Conservation (phyloP, 352 stramenopile genomes). For the Phytophthora colocasiae region DNA sequence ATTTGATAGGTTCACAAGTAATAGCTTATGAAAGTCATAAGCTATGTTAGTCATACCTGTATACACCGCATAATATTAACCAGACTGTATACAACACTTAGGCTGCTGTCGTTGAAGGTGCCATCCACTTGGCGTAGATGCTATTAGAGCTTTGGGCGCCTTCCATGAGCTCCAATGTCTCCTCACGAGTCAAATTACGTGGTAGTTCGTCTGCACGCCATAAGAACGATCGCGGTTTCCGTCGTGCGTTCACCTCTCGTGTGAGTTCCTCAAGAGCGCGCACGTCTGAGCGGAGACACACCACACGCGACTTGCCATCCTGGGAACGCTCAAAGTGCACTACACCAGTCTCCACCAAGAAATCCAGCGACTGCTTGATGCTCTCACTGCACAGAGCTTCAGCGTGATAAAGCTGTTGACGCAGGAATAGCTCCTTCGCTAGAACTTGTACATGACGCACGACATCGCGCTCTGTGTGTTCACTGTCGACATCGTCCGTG, state of each 20-base stretch:
- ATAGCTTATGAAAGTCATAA: too few species aligned
- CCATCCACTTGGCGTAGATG: conserved; percentile 52
- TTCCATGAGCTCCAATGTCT: conserved; percentile 43
- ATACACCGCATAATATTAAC: too few species aligned
- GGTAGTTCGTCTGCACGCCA: conserved; percentile 49
- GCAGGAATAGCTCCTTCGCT: conserved; percentile 57
- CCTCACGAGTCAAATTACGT: conserved; percentile 30
- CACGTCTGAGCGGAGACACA: conserved; percentile 31
- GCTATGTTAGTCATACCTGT: neutral
- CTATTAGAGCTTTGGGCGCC: conserved; percentile 20
- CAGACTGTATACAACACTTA: conserved; percentile 6
- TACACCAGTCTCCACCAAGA: conserved; percentile 54
- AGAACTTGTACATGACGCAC: conserved; percentile 64
- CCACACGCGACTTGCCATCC: conserved; percentile 38
- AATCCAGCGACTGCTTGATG: conserved; percentile 79
- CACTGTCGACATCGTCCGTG: conserved; percentile 12
- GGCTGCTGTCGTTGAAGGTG: conserved; percentile 5
- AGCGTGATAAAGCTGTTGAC: conserved; percentile 53
- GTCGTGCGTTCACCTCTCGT: conserved; percentile 45
- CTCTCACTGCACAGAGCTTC: conserved; percentile 81
- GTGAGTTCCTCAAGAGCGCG: conserved; percentile 42
- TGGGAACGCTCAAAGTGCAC: conserved; percentile 41
- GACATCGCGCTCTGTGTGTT: conserved; percentile 53
- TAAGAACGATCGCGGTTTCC: conserved; percentile 55
- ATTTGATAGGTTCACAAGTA: too few species aligned